Conservation (phyloP, 306 rosid species). For the Mucuna pruriens region DNA sequence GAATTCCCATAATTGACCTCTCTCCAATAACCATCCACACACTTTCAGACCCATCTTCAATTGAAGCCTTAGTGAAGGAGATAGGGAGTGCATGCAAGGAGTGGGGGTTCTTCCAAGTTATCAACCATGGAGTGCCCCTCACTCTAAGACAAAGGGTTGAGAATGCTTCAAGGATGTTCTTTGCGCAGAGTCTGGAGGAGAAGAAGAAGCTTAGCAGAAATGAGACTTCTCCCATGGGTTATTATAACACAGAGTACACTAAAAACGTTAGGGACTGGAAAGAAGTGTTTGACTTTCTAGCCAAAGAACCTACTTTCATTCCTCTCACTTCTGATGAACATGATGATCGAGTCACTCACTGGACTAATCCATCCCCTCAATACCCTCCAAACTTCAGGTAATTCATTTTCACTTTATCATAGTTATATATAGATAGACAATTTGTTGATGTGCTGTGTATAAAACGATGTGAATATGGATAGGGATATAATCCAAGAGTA, state of each 20-base stretch:
- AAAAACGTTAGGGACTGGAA: conserved; percentile 90
- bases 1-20: conserved; percentile 66
- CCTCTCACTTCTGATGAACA: conserved; percentile 47
- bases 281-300: conserved; percentile 61
- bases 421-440: background rate
- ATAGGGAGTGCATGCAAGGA: conserved; percentile 42
- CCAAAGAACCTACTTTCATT: conserved; percentile 53
- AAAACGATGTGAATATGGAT: conserved; percentile 9
- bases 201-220: conserved; percentile 54
- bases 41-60: background rate
- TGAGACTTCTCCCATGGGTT: conserved; percentile 48
- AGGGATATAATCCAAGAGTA: conserved; percentile 63
- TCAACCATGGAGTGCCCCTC: conserved; percentile 63
- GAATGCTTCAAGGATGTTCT: conserved; percentile 42
- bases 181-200: conserved; percentile 58
- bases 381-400: conserved; percentile 66
- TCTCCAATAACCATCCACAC: conserved; percentile 34
- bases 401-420: background rate
- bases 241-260: conserved; percentile 70
- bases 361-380: conserved; percentile 61
- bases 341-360: conserved; percentile 40
- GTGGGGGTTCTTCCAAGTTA: conserved; percentile 53
- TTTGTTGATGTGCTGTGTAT: background rate
- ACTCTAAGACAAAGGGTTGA: conserved; percentile 42
- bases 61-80: conserved; percentile 17